Evolutionary conservation across 768 basidiomycete genomes (phyloP).

Genomic region (Amanita rubescens): DNA sequence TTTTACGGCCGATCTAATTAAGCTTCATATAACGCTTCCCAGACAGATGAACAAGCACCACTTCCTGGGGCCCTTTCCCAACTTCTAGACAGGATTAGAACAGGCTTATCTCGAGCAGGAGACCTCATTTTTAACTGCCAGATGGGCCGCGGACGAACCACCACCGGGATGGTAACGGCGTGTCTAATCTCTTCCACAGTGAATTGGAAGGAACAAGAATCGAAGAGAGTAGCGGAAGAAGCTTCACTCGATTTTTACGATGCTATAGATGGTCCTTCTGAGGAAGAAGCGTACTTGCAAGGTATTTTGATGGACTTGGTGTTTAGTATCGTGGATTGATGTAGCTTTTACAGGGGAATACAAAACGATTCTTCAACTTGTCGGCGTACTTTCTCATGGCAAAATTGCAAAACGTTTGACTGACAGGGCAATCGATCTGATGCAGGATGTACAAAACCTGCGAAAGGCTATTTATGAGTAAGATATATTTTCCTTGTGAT

Average conservation of each 20-base stretch:
- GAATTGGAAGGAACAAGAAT: slow-evolving; percentile 45
- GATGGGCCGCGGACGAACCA: slow-evolving; percentile 89
- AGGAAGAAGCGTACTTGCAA: slow-evolving; percentile 84
- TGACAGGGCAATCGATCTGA: slow-evolving; percentile 82
- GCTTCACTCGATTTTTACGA: slow-evolving; percentile 43
- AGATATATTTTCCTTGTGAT: slow-evolving; percentile 20
- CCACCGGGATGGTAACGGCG: slow-evolving; percentile 92
- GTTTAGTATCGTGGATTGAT: not conserved
- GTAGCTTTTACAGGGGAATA: slow-evolving; percentile 71
- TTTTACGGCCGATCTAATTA: not conserved
- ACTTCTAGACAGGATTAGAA: slow-evolving; percentile 66
- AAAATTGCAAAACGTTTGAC: slow-evolving; percentile 89
- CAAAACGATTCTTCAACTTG: slow-evolving; percentile 92
- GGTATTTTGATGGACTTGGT: slow-evolving; percentile 34
- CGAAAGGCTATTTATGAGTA: slow-evolving; percentile 94
- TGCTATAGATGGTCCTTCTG: slow-evolving; percentile 73
- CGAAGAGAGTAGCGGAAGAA: slow-evolving; percentile 31
- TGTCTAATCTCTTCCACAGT: slow-evolving; percentile 75
- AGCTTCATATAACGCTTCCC: slow-evolving; percentile 7
- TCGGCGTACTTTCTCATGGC: slow-evolving; percentile 85
- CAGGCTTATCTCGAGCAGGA: slow-evolving; percentile 48
- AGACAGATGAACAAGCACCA: slow-evolving; percentile 98
- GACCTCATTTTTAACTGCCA: slow-evolving; percentile 96
- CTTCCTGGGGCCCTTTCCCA: slow-evolving; percentile 80
- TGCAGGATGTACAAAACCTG: slow-evolving; percentile 96